phyloP scores from a whole-genome alignment of 257 asterid species.

The Jaltomata sinuosa region DNA sequence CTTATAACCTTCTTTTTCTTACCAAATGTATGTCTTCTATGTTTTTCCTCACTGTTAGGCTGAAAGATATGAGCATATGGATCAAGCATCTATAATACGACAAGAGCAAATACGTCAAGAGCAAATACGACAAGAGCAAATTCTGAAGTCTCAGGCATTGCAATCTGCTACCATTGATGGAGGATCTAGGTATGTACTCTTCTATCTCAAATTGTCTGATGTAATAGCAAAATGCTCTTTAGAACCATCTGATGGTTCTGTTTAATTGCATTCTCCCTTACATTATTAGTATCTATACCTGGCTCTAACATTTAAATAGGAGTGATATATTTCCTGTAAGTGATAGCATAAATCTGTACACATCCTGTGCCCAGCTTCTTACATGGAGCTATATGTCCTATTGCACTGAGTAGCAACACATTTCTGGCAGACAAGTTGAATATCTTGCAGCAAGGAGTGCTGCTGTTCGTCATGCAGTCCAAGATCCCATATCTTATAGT shows the following conservation, averaged over 20 bases:
- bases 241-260: not conserved
- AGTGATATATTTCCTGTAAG: not conserved
- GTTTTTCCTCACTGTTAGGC: slow-evolving; percentile 18
- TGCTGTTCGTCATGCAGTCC: slow-evolving; percentile 21
- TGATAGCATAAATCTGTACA: not conserved
- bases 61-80: slow-evolving; percentile 66
- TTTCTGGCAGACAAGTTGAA: slow-evolving; percentile 98
- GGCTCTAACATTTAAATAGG: not conserved
- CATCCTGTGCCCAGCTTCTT: slow-evolving; percentile 28
- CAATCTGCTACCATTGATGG: slow-evolving; percentile 70
- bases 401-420: slow-evolving; percentile 61
- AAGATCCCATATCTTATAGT: slow-evolving; percentile 62
- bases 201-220: not conserved
- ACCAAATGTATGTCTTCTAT: not conserved
- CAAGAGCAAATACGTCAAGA: slow-evolving; percentile 82
- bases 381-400: slow-evolving; percentile 30
- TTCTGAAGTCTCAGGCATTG: slow-evolving; percentile 67
- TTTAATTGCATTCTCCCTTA: not conserved
- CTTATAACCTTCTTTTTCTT: not conserved
- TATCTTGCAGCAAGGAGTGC: slow-evolving; percentile 74
- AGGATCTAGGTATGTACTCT: slow-evolving; percentile 58
- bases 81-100: slow-evolving; percentile 48
- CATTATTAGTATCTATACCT: not conserved
- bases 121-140: too few species aligned
- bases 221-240: not conserved